Evolutionary conservation across 2,329 filamentous ascomycete genomes (phyloP).

Genomic region (Sarocladium strictum): DNA sequence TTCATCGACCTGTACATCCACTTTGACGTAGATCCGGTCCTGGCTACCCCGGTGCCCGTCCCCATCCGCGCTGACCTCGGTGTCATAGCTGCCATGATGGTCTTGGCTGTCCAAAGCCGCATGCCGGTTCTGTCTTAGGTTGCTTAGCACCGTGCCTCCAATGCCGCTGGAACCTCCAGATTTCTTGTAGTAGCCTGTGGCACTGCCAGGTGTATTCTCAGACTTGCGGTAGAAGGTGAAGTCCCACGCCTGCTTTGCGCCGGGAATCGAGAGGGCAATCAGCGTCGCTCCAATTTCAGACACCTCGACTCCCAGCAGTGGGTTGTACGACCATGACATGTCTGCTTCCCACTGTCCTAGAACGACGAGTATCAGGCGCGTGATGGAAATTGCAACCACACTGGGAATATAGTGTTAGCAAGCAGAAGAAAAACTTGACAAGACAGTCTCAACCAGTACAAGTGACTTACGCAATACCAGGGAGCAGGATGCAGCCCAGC

Average conservation of each 20-base stretch:
- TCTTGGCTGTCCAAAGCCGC: slow-evolving; percentile 21
- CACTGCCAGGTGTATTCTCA: slow-evolving; percentile 12
- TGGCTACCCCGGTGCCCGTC: slow-evolving; percentile 15
- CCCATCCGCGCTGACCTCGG: slow-evolving; percentile 16
- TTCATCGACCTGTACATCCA: slow-evolving; percentile 31
- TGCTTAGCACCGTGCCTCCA: slow-evolving; percentile 22
- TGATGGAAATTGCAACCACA: slow-evolving; percentile 41
- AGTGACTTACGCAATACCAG: slow-evolving; percentile 38
- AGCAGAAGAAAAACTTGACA: too few relatives aligned
- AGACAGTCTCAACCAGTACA: too few relatives aligned
- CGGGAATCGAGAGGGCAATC: slow-evolving; percentile 44
- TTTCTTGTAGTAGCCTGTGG: slow-evolving; percentile 14
- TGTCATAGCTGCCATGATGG: slow-evolving; percentile 17
- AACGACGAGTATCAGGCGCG: slow-evolving; percentile 41
- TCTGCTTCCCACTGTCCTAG: slow-evolving; percentile 40
- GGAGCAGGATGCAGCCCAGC: slow-evolving; percentile 40
- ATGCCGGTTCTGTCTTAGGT: slow-evolving; percentile 23
- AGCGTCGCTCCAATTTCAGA: slow-evolving; percentile 45
- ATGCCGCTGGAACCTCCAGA: slow-evolving; percentile 16
- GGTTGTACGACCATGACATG: slow-evolving; percentile 44
- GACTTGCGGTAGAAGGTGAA: slow-evolving; percentile 19
- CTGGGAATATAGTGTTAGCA: too few relatives aligned
- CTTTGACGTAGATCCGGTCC: slow-evolving; percentile 28
- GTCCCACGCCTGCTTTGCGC: slow-evolving; percentile 41
- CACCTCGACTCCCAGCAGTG: slow-evolving; percentile 42